phyloP scores from a whole-genome alignment of 805 yeast genomes.

The Nakazawaea anatomiae region DNA sequence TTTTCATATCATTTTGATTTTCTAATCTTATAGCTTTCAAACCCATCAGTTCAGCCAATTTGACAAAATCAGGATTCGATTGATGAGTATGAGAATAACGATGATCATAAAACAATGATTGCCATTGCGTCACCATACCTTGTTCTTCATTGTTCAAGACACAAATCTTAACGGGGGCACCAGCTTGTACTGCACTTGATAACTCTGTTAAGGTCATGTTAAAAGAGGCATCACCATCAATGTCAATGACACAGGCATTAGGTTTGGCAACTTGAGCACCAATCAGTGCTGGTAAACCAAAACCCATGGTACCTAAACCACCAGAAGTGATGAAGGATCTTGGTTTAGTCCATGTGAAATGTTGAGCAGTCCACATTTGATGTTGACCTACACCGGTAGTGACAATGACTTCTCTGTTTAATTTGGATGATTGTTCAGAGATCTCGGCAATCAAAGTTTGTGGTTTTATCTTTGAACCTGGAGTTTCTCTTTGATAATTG shows the following conservation, averaged over 20 bases:
- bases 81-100: slow-evolving; percentile 98
- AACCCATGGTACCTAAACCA: slow-evolving; percentile 99
- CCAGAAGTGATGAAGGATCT: slow-evolving; percentile 96
- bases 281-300: slow-evolving; percentile 94
- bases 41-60: slow-evolving; percentile 93
- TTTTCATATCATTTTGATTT: slow-evolving; percentile 59
- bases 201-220: slow-evolving; percentile 95
- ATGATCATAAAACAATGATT: slow-evolving; percentile 92
- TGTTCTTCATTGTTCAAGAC: slow-evolving; percentile 96
- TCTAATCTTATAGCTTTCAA: slow-evolving; percentile 72
- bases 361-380: slow-evolving; percentile 99
- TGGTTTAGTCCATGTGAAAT: slow-evolving; percentile 90
- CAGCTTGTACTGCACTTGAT: slow-evolving; percentile 90
- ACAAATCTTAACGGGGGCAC: slow-evolving; percentile 83
- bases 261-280: slow-evolving; percentile 98
- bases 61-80: slow-evolving; percentile 87
- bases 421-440: slow-evolving; percentile 59
- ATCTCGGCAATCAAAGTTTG: slow-evolving; percentile 84
- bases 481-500: slow-evolving; percentile 73
- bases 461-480: slow-evolving; percentile 79
- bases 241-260: slow-evolving; percentile 90
- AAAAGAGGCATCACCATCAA: slow-evolving; percentile 99
- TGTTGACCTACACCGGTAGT: slow-evolving; percentile 99
- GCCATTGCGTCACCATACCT: slow-evolving; percentile 99
- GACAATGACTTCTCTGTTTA: slow-evolving; percentile 71